Evolutionary conservation across 768 basidiomycete genomes (phyloP), one percentile per base, ranked within the genome.

Genomic region (Inosperma sp.): DNA sequence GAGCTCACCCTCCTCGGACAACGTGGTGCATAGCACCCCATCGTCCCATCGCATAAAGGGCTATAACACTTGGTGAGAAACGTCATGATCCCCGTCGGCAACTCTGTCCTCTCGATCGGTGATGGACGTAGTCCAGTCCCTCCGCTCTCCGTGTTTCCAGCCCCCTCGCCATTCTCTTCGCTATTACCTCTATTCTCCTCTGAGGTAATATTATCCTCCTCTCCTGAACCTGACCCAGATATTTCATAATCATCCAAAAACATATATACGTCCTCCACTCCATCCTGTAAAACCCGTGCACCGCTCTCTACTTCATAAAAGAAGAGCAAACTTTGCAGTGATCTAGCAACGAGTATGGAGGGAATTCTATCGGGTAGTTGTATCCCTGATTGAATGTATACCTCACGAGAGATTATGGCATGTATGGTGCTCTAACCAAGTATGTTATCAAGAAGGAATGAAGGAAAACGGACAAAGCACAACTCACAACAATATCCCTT

Each of bases 241-340:
- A 48, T 48, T 48, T 86, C 85, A 37, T 79, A 77, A 52, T 96
- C 93, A 52, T 93, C 93, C 65, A 92, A 72, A 68, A 97, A 95
- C 80, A 88, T 89, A 67, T 88, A 97, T 2, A 96, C 93, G 58
- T 95, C 92, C 61, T 95, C 93, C 2, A 95, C 88, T 2, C 88
- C 86, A 59, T 95, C 93, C 53, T 88, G 82, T 46, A 97, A 70
- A 2, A 85, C 75, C 16, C 85, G 80, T 39, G 83, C 82, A 21
- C 90, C 91, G 91, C 94, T 95, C 64, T 97, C 94, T 3, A 97
- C 93, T 62, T 99, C 96, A 64, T 94, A 90, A 68, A 97, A 94
- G 75, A 93, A 97, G 7, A 98, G 77, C 66, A 92, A 88, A 51
- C 81, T 84, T 61, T 97, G 93, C 22, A 98, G 73, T 53, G 89